Evolutionary conservation across 2,329 filamentous ascomycete genomes (phyloP).

Genomic region (Pseudogymnoascus sp.): DNA sequence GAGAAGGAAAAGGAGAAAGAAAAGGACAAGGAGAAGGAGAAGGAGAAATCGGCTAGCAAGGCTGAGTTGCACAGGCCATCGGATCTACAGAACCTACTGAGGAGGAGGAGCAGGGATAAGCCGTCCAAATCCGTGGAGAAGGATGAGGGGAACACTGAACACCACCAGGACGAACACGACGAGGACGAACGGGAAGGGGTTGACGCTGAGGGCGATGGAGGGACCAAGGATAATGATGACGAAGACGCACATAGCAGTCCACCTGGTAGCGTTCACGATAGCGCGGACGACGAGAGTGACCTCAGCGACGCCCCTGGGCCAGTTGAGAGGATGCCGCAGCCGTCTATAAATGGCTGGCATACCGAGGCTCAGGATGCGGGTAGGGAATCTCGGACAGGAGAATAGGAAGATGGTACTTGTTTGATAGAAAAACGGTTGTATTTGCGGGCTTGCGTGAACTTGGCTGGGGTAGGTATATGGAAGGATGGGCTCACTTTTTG

Average conservation of each 20-base stretch:
- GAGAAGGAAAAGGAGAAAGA: constrained; percentile 21
- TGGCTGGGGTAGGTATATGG: not conserved
- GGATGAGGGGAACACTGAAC: not conserved
- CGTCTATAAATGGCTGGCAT: constrained; percentile 3
- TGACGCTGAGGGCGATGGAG: not conserved
- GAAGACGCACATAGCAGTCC: constrained; percentile 5
- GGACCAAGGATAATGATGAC: constrained; percentile 10
- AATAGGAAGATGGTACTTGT: not conserved
- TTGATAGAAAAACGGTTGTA: not conserved
- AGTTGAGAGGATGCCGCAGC: not conserved
- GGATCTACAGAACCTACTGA: not conserved
- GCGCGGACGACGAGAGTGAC: constrained; percentile 46
- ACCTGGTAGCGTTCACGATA: constrained; percentile 37
- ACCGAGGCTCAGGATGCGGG: not conserved
- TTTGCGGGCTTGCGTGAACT: not conserved
- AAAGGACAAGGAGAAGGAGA: constrained; percentile 22
- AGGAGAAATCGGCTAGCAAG: constrained; percentile 16
- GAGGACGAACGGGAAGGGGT: not conserved
- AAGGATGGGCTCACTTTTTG: not conserved
- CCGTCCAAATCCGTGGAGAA: not conserved
- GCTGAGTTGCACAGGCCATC: not conserved
- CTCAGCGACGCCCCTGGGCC: constrained; percentile 37
- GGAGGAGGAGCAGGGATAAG: not conserved
- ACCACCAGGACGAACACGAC: not conserved
- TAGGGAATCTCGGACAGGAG: not conserved